Evolutionary conservation across 2,329 filamentous ascomycete species (phyloP), one percentile per base, ranked within the genome.

Genomic region (Microdochium trichocladiopsis): DNA sequence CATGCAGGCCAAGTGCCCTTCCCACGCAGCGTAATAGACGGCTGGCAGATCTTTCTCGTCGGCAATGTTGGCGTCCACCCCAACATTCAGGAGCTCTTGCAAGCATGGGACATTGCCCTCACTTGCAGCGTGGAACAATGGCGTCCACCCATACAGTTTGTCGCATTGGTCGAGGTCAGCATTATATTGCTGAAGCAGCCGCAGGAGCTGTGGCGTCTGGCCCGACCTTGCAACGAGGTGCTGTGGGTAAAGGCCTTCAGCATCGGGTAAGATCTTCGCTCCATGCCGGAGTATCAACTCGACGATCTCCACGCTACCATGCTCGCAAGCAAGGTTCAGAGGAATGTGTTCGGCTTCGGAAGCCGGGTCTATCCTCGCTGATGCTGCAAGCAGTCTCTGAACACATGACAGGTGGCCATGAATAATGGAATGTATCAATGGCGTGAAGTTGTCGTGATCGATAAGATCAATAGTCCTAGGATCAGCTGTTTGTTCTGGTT

Each of bases 11-110:
- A 97, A 72, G 65, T 97, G 90, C 0, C 94, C 94, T 72, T 99
- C 94, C 94, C 94, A 99, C 0, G 91, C 93, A 14, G 94, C 94
- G 69, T 99, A 99, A 69, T 99, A 99, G 85, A 97, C 91, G 25
- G 94, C 92, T 2, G 92, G 90, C 3, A 97, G 78, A 16, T 85
- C 87, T 66, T 97, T 99, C 70, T 99, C 94, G 64, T 99, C 94
- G 45, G 90, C 72, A 51, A 91, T 88, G 57, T 85, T 86, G 1
- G 87, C 81, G 61, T 95, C 83, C 3, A 87, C 92, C 8, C 88
- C 87, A 56, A 88, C 83, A 51, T 90, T 83, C 11, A 99, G 76
- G 3, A 99, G 77, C 1, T 86, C 88, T 59, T 90, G 82, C 45
- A 99, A 75, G 63, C 92, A 96, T 24, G 88, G 84, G 1, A 96